These are phyloP conservation scores for Canna indica DNA, from an alignment of 176 grass and related monocot species.

Conservation along the genomic window DNA sequence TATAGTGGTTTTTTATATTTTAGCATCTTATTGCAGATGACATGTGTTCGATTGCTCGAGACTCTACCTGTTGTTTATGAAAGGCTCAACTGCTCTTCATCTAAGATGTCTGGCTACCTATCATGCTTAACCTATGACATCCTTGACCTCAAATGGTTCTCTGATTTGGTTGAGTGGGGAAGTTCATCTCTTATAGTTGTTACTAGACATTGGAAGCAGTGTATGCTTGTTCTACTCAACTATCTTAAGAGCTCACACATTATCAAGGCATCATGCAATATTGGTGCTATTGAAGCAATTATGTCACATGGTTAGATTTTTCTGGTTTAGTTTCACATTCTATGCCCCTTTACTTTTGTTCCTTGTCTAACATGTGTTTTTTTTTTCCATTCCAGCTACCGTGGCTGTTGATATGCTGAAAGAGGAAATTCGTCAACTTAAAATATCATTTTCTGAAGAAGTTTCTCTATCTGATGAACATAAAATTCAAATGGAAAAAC, in stretches of 20 bases:
- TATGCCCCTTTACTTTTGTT: neutral
- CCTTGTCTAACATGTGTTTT: conserved; percentile 18
- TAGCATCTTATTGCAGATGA: conserved; percentile 54
- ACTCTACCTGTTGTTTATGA: conserved; percentile 66
- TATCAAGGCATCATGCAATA: conserved; percentile 24
- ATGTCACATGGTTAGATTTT: conserved; percentile 49
- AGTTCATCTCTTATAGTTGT: conserved; percentile 75
- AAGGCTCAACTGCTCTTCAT: conserved; percentile 30
- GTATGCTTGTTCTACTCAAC: conserved; percentile 53
- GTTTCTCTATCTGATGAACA: conserved; percentile 18
- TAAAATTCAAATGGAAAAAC: neutral
- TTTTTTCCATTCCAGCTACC: conserved; percentile 46
- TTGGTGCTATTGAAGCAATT: conserved; percentile 26
- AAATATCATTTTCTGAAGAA: conserved; percentile 47
- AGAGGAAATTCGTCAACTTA: conserved; percentile 43
- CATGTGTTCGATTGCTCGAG: conserved; percentile 74
- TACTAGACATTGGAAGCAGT: conserved; percentile 86
- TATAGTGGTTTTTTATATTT: neutral
- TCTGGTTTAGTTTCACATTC: neutral
- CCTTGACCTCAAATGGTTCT: conserved; percentile 53
- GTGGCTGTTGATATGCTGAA: conserved; percentile 47
- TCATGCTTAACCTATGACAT: conserved; percentile 20
- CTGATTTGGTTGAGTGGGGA: conserved; percentile 63
- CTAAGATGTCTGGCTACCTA: conserved; percentile 20
- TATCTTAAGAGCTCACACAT: conserved; percentile 42